Evolutionary conservation across 2,329 filamentous ascomycete species (phyloP).

Genomic region (Fusarium guadeloupense): DNA sequence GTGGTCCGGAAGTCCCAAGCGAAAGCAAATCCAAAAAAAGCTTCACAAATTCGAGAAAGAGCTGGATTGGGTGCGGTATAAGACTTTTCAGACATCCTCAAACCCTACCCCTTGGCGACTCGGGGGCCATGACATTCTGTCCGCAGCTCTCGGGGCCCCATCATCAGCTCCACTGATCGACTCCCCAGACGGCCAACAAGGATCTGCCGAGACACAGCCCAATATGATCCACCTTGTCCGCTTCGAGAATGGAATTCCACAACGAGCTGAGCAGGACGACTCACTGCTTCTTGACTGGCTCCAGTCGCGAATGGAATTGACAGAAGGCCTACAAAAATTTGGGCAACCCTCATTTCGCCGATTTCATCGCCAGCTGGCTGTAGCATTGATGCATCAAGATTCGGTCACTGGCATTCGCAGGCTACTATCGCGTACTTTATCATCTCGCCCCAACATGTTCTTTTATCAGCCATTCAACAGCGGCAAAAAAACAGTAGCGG

Average conservation of each 20-base stretch:
- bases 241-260: conserved; percentile 35
- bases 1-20: conserved; percentile 44
- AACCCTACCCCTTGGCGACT: conserved; percentile 50
- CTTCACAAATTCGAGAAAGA: conserved; percentile 46
- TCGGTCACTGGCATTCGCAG: conserved; percentile 45
- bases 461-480: conserved; percentile 17
- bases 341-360: conserved; percentile 2
- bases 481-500: not conserved
- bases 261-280: conserved; percentile 38
- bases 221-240: conserved; percentile 33
- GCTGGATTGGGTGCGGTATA: conserved; percentile 41
- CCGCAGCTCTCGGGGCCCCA: conserved; percentile 48
- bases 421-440: conserved; percentile 44
- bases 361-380: conserved; percentile 17
- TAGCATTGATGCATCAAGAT: conserved; percentile 35
- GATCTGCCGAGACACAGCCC: conserved; percentile 8
- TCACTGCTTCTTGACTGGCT: conserved; percentile 51
- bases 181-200: conserved; percentile 15
- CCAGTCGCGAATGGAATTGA: conserved; percentile 39
- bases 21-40: conserved; percentile 37
- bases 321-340: conserved; percentile 9
- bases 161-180: conserved; percentile 19
- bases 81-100: conserved; percentile 38
- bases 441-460: conserved; percentile 30
- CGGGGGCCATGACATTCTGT: conserved; percentile 55